Conservation (phyloP, 1,284 basidiomycete species). For the Schizopora paradoxa region DNA sequence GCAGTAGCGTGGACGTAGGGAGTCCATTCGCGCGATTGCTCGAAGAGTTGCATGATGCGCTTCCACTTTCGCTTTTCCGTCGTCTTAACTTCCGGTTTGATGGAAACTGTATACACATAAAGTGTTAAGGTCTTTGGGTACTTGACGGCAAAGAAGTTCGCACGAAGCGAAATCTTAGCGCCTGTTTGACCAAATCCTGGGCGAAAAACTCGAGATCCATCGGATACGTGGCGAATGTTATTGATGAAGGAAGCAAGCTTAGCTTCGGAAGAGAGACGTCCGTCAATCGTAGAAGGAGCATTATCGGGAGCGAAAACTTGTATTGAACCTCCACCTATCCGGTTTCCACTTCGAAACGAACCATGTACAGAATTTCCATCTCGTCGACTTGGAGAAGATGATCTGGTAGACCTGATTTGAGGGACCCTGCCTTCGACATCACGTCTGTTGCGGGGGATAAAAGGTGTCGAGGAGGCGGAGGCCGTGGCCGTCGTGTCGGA, state of each 20-base stretch:
- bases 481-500: slow-evolving; percentile 5
- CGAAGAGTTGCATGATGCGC: slow-evolving; percentile 56
- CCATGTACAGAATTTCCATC: slow-evolving; percentile 1
- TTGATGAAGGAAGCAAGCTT: slow-evolving; percentile 3
- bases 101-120: slow-evolving; percentile 58
- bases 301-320: slow-evolving; percentile 9
- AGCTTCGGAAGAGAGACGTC: slow-evolving; percentile 3
- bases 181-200: slow-evolving; percentile 64
- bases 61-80: slow-evolving; percentile 35
- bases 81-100: slow-evolving; percentile 46
- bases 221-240: slow-evolving; percentile 33
- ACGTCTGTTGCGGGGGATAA: slow-evolving; percentile 1
- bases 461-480: slow-evolving; percentile 1
- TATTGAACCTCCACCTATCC: slow-evolving; percentile 1
- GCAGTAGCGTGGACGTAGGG: slow-evolving; percentile 46
- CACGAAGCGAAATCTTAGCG: slow-evolving; percentile 44
- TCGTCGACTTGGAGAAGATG: slow-evolving; percentile 1
- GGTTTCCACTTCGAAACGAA: slow-evolving; percentile 3
- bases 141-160: slow-evolving; percentile 63
- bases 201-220: slow-evolving; percentile 33
- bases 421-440: slow-evolving; percentile 4
- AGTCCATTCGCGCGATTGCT: slow-evolving; percentile 37
- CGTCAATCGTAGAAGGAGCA: slow-evolving; percentile 7
- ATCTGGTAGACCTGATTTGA: too few relatives aligned
- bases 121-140: slow-evolving; percentile 41